A percentile compares a stretch with the other conserved stretches of the same genome.
phyloP scores from a whole-genome alignment of 2,329 filamentous ascomycete genomes.

The Diaporthe aspalathi region DNA sequence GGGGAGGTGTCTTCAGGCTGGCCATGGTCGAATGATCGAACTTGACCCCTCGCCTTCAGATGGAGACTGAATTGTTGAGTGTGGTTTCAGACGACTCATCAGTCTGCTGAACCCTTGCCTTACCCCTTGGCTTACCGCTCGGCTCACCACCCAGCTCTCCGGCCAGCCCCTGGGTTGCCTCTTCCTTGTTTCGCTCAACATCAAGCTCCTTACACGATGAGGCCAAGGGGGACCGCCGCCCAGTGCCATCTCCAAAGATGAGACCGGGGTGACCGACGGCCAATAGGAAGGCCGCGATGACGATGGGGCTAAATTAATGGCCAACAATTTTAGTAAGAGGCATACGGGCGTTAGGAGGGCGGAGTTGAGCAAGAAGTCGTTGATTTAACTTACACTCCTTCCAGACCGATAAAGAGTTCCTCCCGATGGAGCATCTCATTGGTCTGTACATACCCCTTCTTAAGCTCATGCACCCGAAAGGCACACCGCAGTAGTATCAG shows the following conservation, averaged over 20 bases:
- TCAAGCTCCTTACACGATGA: slow-evolving; percentile 13
- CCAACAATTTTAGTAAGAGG: neutral
- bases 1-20: neutral
- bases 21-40: neutral
- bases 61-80: neutral
- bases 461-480: slow-evolving; percentile 74
- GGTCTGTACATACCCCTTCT: slow-evolving; percentile 70
- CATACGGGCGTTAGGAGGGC: neutral
- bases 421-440: slow-evolving; percentile 49
- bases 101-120: no score
- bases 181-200: neutral
- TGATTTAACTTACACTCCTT: slow-evolving; percentile 32
- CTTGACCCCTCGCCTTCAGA: neutral
- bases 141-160: neutral
- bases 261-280: slow-evolving; percentile 36
- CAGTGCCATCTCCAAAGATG: slow-evolving; percentile 10
- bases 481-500: slow-evolving; percentile 70
- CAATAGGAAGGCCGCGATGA: slow-evolving; percentile 27
- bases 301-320: slow-evolving; percentile 16
- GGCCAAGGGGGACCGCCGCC: neutral
- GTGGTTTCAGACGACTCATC: neutral
- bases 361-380: neutral
- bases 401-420: slow-evolving; percentile 41
- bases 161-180: neutral
- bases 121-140: neutral